A percentile compares a stretch with the other conserved stretches of the same genome.
Evolutionary conservation across 2,329 filamentous ascomycete genomes (phyloP).

Genomic region (Fusarium sp.): DNA sequence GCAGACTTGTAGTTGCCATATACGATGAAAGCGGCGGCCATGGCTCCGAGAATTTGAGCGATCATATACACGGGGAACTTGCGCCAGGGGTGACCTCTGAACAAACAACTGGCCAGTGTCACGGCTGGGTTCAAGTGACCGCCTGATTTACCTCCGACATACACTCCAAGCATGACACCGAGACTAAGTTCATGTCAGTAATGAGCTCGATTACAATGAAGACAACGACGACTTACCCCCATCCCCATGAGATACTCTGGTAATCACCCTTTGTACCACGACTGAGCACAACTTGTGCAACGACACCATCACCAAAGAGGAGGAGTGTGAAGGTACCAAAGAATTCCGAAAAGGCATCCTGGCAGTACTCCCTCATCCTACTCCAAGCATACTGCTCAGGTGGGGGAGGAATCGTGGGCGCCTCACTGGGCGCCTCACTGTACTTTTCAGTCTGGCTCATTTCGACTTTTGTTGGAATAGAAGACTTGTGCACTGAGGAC

Average conservation of each 20-base stretch:
- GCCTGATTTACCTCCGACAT: constrained; percentile 73
- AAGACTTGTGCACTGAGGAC: constrained; percentile 51
- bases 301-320: constrained; percentile 77
- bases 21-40: constrained; percentile 69
- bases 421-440: constrained; percentile 38
- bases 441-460: constrained; percentile 47
- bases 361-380: constrained; percentile 61
- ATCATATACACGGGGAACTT: constrained; percentile 76
- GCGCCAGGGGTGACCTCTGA: constrained; percentile 75
- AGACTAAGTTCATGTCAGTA: constrained; percentile 56
- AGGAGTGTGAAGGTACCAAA: constrained; percentile 75
- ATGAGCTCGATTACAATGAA: not conserved
- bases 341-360: constrained; percentile 75
- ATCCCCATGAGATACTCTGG: constrained; percentile 63
- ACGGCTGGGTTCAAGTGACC: constrained; percentile 79
- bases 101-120: constrained; percentile 76
- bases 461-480: constrained; percentile 48
- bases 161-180: constrained; percentile 77
- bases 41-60: constrained; percentile 75
- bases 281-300: constrained; percentile 75
- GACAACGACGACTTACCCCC: constrained; percentile 56
- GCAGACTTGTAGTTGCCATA: constrained; percentile 74
- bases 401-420: constrained; percentile 24
- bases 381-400: constrained; percentile 60
- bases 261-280: constrained; percentile 60